Evolutionary conservation across 164 flowering plant genomes (phyloP).

Genomic region (Taxillus chinensis): DNA sequence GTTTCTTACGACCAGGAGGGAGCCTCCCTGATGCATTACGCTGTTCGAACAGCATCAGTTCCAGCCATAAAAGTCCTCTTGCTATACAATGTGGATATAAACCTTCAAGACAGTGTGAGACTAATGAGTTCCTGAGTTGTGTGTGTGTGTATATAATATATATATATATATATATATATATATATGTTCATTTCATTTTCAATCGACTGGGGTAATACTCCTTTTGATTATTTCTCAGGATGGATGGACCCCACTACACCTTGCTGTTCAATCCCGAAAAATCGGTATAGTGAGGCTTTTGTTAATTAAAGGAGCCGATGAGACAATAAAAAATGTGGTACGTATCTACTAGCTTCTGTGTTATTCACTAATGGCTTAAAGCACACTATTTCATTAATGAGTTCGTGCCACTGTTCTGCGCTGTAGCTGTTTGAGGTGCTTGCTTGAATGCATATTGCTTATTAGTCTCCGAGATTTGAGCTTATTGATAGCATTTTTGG

Average conservation of each 20-base stretch:
- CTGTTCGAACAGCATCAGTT: slow-evolving; percentile 68
- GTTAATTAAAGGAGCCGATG: slow-evolving; percentile 85
- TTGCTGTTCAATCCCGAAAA: slow-evolving; percentile 81
- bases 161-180: neutral
- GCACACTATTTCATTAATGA: neutral
- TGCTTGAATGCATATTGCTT: neutral
- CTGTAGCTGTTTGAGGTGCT: no score
- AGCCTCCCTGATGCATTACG: slow-evolving; percentile 92
- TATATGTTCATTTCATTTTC: neutral
- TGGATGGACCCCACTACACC: slow-evolving; percentile 96
- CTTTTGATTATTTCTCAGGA: slow-evolving; percentile 32
- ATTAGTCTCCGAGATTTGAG: neutral
- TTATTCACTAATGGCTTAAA: neutral
- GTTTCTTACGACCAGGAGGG: slow-evolving; percentile 48
- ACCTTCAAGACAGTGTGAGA: slow-evolving; percentile 73
- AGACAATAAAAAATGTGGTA: slow-evolving; percentile 64
- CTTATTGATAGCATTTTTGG: no score
- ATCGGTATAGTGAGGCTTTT: slow-evolving; percentile 78
- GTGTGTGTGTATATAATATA: neutral
- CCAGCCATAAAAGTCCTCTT: slow-evolving; percentile 68
- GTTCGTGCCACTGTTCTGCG: no score
- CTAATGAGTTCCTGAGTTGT: neutral
- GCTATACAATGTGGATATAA: slow-evolving; percentile 78
- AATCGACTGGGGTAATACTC: neutral
- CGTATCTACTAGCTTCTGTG: neutral